Conservation (phyloP, 352 stramenopile species). For the Pythium biforme region DNA sequence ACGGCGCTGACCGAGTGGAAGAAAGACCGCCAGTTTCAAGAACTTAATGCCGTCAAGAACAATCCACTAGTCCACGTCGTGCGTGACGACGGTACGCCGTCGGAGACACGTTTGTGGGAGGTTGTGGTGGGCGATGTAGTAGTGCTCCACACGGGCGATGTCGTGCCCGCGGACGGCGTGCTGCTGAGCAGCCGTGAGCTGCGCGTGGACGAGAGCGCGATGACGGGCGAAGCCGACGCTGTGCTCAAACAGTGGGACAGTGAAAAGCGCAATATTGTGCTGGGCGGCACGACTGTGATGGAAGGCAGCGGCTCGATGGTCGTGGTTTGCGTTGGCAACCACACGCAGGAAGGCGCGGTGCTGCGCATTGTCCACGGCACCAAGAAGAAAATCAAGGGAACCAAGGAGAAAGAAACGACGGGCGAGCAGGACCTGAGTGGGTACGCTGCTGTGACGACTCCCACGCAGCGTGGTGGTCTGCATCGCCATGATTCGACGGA, state of each 20-base stretch:
- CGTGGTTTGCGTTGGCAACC: conserved; percentile 82
- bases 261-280: conserved; percentile 52
- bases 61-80: conserved; percentile 50
- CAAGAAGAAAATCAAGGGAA: conserved; percentile 10
- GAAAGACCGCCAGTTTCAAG: conserved; percentile 70
- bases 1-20: conserved; percentile 90
- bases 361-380: conserved; percentile 46
- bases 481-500: neutral
- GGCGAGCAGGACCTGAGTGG: conserved; percentile 4
- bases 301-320: conserved; percentile 81
- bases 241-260: conserved; percentile 32
- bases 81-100: conserved; percentile 26
- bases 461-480: neutral
- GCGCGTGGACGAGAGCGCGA: conserved; percentile 37
- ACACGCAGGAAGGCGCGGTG: conserved; percentile 85
- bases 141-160: conserved; percentile 36
- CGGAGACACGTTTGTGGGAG: conserved; percentile 31
- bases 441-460: conserved; percentile 28
- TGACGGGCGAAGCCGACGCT: conserved; percentile 44
- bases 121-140: conserved; percentile 46
- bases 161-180: conserved; percentile 41
- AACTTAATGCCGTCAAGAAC: conserved; percentile 68
- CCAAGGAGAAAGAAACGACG: neutral
- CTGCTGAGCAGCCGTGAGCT: conserved; percentile 41
- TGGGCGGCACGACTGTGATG: conserved; percentile 86